Conservation (phyloP, 2,329 filamentous ascomycete species). For the Ophiocordyceps robertsii region DNA sequence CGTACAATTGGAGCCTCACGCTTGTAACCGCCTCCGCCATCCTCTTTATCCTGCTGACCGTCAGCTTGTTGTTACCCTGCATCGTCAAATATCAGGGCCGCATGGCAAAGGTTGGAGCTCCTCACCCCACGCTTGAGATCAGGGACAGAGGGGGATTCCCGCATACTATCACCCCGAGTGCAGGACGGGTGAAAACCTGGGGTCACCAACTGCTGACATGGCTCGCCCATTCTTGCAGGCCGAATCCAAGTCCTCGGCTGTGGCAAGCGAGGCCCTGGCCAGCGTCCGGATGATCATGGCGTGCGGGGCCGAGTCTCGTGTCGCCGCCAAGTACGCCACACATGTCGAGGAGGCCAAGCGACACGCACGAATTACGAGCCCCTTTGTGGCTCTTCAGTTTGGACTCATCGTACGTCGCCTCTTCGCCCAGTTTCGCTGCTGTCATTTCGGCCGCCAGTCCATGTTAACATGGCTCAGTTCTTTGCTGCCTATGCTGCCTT, state of each 20-base stretch:
- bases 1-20: constrained; percentile 43
- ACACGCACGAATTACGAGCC: constrained; percentile 34
- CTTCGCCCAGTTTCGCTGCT: background rate
- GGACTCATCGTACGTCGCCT: constrained; percentile 27
- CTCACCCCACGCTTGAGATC: too few species aligned
- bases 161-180: background rate
- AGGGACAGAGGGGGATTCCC: too few species aligned
- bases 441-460: background rate
- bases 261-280: constrained; percentile 47
- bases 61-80: constrained; percentile 37
- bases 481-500: constrained; percentile 40
- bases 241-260: constrained; percentile 42
- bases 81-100: constrained; percentile 37
- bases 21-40: constrained; percentile 44
- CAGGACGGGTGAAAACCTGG: background rate
- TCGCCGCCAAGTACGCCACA: constrained; percentile 36
- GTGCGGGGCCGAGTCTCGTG: constrained; percentile 44
- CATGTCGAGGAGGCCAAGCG: constrained; percentile 41
- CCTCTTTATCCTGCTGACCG: constrained; percentile 37
- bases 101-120: constrained; percentile 22
- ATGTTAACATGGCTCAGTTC: constrained; percentile 23
- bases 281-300: constrained; percentile 49
- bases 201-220: background rate
- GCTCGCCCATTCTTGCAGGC: constrained; percentile 13
- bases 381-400: constrained; percentile 38